Evolutionary conservation across 164 flowering plant species (phyloP), one percentile per base, ranked within the genome.

Genomic region (Tetracentron sinense): DNA sequence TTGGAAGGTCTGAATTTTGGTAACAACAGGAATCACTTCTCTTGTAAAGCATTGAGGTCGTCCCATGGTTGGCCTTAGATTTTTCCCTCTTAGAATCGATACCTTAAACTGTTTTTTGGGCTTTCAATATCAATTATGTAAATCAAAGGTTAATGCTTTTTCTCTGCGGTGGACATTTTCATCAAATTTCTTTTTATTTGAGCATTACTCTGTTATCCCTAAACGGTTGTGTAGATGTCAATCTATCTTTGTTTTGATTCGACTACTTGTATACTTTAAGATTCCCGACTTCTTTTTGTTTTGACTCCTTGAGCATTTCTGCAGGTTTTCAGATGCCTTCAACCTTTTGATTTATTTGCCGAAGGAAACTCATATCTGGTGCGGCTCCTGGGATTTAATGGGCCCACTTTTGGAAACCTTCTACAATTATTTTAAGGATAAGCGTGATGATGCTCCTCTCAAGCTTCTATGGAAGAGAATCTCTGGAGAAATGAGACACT

Each of bases 261-360:
- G n/a, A 2, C 15, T 48, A 21, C 33, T 35, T 60, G 26, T 31
- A 52, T 25, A 23, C n/a, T 20, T 26, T 51, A 28, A 61, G 11
- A 14, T 1, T 23, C 28, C n/a, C 54, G 12, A n/a, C 42, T 29
- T 51, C 3, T 12, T 26, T 6, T 6, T 8, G 15, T 50, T 72
- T 14, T 61, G 17, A 28, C 54, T 33, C 42, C 5, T 46, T 53
- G 38, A 48, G 25, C 15, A 46, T 69, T 35, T 50, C 23, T 69
- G 56, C 84, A 92, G 98, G 98, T 93, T 93, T 78, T 73, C 79
- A 6, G 98, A 88, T 71, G 74, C 96, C 51, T 93, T 83, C 77
- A 82, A 71, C 60, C 85, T 75, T 51, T 78, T 90, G 77, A 79
- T 78, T 42, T 56, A 62, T 61, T 73, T 84, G 72, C 82, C 96